phyloP scores from a whole-genome alignment of 768 basidiomycete species.

The Auricularia cornea region DNA sequence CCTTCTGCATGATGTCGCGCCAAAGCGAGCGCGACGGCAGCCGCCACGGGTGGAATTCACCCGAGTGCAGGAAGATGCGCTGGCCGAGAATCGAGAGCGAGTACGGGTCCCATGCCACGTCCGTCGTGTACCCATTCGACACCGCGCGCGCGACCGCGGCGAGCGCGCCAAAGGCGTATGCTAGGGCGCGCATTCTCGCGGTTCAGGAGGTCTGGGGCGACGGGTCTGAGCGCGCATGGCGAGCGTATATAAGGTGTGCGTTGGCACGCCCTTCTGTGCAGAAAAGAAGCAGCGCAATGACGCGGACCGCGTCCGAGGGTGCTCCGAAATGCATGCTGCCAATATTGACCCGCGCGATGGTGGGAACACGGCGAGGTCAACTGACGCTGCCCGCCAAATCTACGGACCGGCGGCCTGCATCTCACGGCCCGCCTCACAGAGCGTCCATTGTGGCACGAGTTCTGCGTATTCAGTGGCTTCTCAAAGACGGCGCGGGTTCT shows the following conservation, averaged over 20 bases:
- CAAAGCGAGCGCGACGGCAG: conserved; percentile 25
- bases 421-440: not conserved
- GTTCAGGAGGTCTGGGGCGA: not conserved
- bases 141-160: not conserved
- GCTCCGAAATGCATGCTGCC: too few species aligned
- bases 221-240: not conserved
- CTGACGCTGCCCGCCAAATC: not conserved
- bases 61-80: conserved; percentile 48
- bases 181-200: not conserved
- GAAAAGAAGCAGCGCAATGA: too few species aligned
- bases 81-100: conserved; percentile 52
- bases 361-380: not conserved
- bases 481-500: too few species aligned
- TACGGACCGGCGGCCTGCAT: not conserved
- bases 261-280: too few species aligned
- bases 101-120: conserved; percentile 41
- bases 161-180: not conserved
- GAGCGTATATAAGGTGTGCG: too few species aligned
- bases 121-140: not conserved
- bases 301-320: too few species aligned
- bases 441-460: not conserved
- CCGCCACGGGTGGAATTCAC: conserved; percentile 26
- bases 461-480: not conserved
- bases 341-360: too few species aligned
- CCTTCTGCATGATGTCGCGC: conserved; percentile 54